Percentiles rank a stretch among this genome's conserved stretches.
Conservation (phyloP, 2,329 filamentous ascomycete species). For the Fusarium miscanthi region DNA sequence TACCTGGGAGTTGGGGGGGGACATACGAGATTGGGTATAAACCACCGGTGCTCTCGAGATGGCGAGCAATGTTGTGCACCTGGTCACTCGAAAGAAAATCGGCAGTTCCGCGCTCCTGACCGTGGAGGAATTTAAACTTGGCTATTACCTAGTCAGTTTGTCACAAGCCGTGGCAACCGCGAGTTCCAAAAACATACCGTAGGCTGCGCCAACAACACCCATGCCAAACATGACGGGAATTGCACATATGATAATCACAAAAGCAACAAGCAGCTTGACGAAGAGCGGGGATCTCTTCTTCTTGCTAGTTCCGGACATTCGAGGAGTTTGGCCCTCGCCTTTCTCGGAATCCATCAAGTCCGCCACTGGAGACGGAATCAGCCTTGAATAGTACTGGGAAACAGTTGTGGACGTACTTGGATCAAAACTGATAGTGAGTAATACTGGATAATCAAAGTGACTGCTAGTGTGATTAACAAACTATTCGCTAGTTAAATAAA, state of each 20-base stretch:
- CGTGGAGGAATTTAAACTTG: background rate
- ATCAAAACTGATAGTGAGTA: slow-evolving; percentile 16
- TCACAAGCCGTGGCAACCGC: background rate
- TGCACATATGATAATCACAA: slow-evolving; percentile 22
- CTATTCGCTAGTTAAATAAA: background rate
- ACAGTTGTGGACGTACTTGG: slow-evolving; percentile 24
- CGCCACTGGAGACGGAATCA: slow-evolving; percentile 42
- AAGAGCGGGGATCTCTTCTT: slow-evolving; percentile 7
- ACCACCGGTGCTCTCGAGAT: slow-evolving; percentile 28
- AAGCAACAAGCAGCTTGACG: slow-evolving; percentile 27
- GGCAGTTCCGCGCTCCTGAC: background rate
- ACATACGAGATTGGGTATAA: slow-evolving; percentile 52
- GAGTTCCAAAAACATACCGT: slow-evolving; percentile 34
- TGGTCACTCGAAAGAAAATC: background rate
- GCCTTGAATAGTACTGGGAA: background rate
- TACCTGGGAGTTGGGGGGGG: background rate
- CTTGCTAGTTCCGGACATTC: slow-evolving; percentile 17
- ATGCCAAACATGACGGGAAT: slow-evolving; percentile 45
- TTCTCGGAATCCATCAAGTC: slow-evolving; percentile 46
- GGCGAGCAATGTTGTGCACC: slow-evolving; percentile 19
- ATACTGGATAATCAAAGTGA: slow-evolving; percentile 32
- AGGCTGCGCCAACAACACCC: slow-evolving; percentile 44
- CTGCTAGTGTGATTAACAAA: slow-evolving; percentile 22
- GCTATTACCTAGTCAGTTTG: slow-evolving; percentile 16
- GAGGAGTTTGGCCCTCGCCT: slow-evolving; percentile 19